Evolutionary conservation across 345 rosid genomes (phyloP), one percentile per base, ranked within the genome.

Genomic region (Murraya paniculata): DNA sequence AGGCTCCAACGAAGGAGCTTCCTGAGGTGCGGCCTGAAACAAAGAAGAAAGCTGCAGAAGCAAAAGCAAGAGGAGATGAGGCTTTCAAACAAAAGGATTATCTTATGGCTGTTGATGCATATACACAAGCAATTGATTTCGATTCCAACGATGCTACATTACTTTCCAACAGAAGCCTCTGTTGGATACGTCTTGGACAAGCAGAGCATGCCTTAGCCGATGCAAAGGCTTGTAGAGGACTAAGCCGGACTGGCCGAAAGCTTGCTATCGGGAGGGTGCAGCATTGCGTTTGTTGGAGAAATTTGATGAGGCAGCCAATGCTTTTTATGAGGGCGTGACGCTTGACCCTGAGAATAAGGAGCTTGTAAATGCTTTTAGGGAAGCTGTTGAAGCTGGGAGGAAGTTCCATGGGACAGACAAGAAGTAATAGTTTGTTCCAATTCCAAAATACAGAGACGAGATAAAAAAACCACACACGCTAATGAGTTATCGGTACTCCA

Each of bases 221-320:
- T 88, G 98, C 93, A 39, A 89, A 81, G 88, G 85, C 84, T 30
- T 95, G 96, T 77, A 88, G 91, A 87, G 88, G 81, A 82, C 77
- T 92, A 64, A 89, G 84, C 93, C 96, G 0, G 91, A 92, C 72
- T 93, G 98, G 98, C 79, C 96, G 45, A 93, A 95, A 87, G 97
- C 87, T 61, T 95, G 97, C 83, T 95, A 87, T 80, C 87, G 97
- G 77, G 99, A 93, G 89, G 99, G 99, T 13, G 92, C 96, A 77
- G 97, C 99, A 81, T 88, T 95, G 75, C 90, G 89, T 8, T 82
- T 89, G 65, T 85, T 90, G 81, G 88, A 90, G 99, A 89, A 89
- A 84, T 95, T 86, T 50, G 91, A 93, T 1, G 98, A 95, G 80
- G 99, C 97, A 30, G 98, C 97, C 67, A 92, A 91, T 87, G 86